These are phyloP conservation scores for Penicillium macrosclerotiorum DNA, from an alignment of 495 filamentous ascomycete genomes.

Conservation along the genomic window DNA sequence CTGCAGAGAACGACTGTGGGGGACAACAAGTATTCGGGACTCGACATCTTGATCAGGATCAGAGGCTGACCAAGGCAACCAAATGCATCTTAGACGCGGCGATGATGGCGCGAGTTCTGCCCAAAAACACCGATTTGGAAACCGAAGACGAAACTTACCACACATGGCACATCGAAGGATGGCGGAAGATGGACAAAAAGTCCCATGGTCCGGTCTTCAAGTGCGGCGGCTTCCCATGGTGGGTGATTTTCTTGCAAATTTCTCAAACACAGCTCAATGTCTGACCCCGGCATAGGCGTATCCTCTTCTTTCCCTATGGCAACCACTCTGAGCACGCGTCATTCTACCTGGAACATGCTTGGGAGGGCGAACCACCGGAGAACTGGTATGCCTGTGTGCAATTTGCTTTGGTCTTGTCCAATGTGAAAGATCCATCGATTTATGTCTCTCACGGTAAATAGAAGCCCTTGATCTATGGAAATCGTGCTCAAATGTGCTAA, in stretches of 20 bases:
- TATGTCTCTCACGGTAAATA: conserved; percentile 61
- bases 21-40: no score
- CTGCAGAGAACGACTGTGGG: no score
- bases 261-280: neutral
- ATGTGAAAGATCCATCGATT: conserved; percentile 81
- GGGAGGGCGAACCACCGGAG: conserved; percentile 68
- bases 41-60: no score
- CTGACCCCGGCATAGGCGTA: conserved; percentile 58
- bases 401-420: conserved; percentile 91
- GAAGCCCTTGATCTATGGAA: neutral
- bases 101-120: conserved; percentile 76
- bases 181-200: conserved; percentile 69
- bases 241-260: conserved; percentile 26
- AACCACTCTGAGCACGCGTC: conserved; percentile 91
- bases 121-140: conserved; percentile 72
- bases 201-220: conserved; percentile 86
- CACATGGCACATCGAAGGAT: conserved; percentile 86
- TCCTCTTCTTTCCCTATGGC: conserved; percentile 91
- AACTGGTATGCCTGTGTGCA: conserved; percentile 97
- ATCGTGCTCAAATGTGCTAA: conserved; percentile 8
- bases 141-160: conserved; percentile 62
- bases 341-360: conserved; percentile 95
- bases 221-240: conserved; percentile 88
- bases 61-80: conserved; percentile 21
- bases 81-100: conserved; percentile 61